These are phyloP conservation scores for Colletotrichum agaves DNA, from an alignment of 2,329 filamentous ascomycete species.

Conservation along the genomic window DNA sequence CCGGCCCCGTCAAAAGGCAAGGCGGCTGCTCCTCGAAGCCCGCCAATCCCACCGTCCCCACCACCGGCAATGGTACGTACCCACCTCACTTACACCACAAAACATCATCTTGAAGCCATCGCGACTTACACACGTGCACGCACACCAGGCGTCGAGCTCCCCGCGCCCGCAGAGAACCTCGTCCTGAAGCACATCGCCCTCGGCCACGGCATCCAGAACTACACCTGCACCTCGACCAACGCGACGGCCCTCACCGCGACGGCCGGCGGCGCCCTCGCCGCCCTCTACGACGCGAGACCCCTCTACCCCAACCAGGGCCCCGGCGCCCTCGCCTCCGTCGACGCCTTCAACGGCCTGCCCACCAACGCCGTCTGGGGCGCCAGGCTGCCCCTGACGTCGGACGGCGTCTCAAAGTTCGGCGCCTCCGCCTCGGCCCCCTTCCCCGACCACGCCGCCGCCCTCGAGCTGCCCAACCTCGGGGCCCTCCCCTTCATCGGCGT, in stretches of 20 bases:
- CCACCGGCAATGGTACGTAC: slow-evolving; percentile 51
- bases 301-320: slow-evolving; percentile 60
- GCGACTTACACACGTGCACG: slow-evolving; percentile 35
- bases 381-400: slow-evolving; percentile 60
- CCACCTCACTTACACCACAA: slow-evolving; percentile 22
- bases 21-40: slow-evolving; percentile 38
- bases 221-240: slow-evolving; percentile 63
- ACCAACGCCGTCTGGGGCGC: slow-evolving; percentile 52
- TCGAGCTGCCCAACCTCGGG: slow-evolving; percentile 49
- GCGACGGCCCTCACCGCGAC: slow-evolving; percentile 66
- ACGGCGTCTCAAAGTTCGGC: slow-evolving; percentile 49
- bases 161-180: slow-evolving; percentile 50
- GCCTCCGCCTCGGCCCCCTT: slow-evolving; percentile 60
- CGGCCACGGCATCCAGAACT: slow-evolving; percentile 76
- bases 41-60: slow-evolving; percentile 50
- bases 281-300: slow-evolving; percentile 66
- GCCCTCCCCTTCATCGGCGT: slow-evolving; percentile 64
- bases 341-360: slow-evolving; percentile 54
- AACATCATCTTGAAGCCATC: neutral
- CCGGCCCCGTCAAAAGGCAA: slow-evolving; percentile 42
- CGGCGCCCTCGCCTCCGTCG: slow-evolving; percentile 48
- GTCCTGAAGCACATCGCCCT: slow-evolving; percentile 66
- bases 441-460: slow-evolving; percentile 49
- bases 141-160: slow-evolving; percentile 54
- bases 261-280: slow-evolving; percentile 66